phyloP scores from a whole-genome alignment of 345 rosid species.

The Linum usitatissimum region DNA sequence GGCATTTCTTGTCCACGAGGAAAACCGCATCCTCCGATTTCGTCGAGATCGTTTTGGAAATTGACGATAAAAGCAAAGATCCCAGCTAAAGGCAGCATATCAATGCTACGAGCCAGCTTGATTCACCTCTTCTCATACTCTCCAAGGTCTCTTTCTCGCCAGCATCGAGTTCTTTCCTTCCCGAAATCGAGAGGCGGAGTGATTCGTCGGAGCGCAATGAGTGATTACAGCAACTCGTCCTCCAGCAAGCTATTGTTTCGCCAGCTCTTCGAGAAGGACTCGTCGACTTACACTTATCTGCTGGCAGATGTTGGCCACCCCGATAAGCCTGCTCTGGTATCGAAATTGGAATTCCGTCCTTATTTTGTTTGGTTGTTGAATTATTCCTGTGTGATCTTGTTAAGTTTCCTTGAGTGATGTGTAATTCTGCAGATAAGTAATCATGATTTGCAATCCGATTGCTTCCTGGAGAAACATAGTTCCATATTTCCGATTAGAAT shows the following conservation, averaged over 20 bases:
- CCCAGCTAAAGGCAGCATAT: not conserved
- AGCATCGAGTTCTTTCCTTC: not conserved
- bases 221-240: not conserved
- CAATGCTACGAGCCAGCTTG: not conserved
- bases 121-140: not conserved
- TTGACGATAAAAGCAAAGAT: not conserved
- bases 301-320: constrained; percentile 82
- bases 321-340: constrained; percentile 77
- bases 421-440: not conserved
- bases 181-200: not conserved
- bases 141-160: not conserved
- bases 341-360: not conserved
- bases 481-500: too few relatives aligned
- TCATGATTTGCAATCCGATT: too few relatives aligned
- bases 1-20: not conserved
- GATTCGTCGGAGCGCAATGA: not conserved
- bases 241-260: constrained; percentile 61
- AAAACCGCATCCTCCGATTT: not conserved
- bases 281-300: constrained; percentile 78
- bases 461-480: too few relatives aligned
- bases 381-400: not conserved
- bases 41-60: not conserved
- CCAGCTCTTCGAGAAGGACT: constrained; percentile 85
- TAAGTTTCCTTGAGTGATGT: not conserved
- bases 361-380: not conserved